Conservation (phyloP, 2,329 filamentous ascomycete genomes). For the Plenodomus biglobosus region DNA sequence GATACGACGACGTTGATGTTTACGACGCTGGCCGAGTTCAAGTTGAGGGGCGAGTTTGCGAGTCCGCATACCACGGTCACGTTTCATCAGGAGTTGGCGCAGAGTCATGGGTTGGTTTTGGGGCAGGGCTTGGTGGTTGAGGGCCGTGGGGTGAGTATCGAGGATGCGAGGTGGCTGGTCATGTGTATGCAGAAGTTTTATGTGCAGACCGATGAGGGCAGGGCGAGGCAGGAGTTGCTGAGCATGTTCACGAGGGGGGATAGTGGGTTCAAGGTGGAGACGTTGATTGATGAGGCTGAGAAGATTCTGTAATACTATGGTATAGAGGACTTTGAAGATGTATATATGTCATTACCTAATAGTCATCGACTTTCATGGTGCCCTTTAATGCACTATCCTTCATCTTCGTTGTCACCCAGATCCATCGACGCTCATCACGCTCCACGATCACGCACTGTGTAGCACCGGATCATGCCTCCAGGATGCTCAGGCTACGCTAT, state of each 20-base stretch:
- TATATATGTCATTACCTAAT: neutral
- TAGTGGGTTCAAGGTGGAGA: constrained; percentile 76
- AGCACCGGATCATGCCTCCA: neutral
- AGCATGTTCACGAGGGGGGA: constrained; percentile 83
- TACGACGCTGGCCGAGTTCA: constrained; percentile 91
- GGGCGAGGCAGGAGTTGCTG: constrained; percentile 61
- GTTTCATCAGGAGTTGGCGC: constrained; percentile 79
- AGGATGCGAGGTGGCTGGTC: constrained; percentile 85
- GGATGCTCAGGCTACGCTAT: neutral
- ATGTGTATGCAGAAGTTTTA: constrained; percentile 97
- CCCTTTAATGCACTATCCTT: neutral
- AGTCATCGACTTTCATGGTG: neutral
- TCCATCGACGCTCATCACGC: neutral
- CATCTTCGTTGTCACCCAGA: no score
- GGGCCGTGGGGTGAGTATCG: constrained; percentile 71
- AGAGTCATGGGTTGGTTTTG: constrained; percentile 75
- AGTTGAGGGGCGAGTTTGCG: constrained; percentile 84
- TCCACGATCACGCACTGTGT: neutral
- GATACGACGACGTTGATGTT: constrained; percentile 70
- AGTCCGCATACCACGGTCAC: constrained; percentile 92
- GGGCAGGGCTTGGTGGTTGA: constrained; percentile 81
- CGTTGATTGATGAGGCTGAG: constrained; percentile 86
- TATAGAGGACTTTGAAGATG: neutral
- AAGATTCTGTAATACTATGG: constrained; percentile 54
- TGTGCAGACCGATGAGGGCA: constrained; percentile 57